Percentiles rank a stretch among this genome's conserved stretches.
phyloP scores from a whole-genome alignment of 192 early-diverging fungal species.

The Entrophospora sp. region DNA sequence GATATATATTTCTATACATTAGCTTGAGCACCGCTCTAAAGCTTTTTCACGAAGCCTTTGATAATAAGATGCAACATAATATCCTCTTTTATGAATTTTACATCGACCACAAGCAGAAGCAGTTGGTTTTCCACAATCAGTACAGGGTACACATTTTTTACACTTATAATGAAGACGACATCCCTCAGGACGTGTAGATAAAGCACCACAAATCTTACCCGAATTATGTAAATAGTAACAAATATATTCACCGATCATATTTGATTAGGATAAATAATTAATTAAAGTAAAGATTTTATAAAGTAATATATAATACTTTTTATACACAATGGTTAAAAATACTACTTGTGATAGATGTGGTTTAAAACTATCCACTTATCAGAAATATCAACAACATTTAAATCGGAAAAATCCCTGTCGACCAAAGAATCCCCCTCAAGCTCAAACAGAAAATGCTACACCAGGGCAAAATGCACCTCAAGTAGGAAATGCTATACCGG shows the following conservation, averaged over 20 bases:
- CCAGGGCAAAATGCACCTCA: slow-evolving; percentile 2
- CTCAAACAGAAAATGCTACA: background rate
- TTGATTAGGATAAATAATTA: slow-evolving; percentile 2
- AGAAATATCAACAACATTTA: background rate
- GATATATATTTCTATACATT: background rate
- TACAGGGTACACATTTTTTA: too few relatives aligned
- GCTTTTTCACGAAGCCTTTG: slow-evolving; percentile 11
- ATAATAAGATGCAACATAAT: slow-evolving; percentile 13
- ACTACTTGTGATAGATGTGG: slow-evolving; percentile 10
- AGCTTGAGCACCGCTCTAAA: background rate
- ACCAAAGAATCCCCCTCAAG: background rate
- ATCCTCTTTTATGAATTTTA: slow-evolving; percentile 8
- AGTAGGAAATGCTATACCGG: background rate
- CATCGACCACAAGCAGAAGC: slow-evolving; percentile 6
- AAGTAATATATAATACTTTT: background rate
- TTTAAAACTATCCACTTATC: slow-evolving; percentile 7
- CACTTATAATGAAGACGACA: slow-evolving; percentile 1
- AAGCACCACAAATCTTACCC: too few relatives aligned
- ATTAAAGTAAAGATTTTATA: slow-evolving; percentile 10
- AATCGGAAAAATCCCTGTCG: background rate
- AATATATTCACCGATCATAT: slow-evolving; percentile 8
- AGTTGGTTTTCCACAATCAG: too few relatives aligned
- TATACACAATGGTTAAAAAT: slow-evolving; percentile 2
- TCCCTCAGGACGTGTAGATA: too few relatives aligned
- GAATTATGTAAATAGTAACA: background rate